phyloP scores from a whole-genome alignment of 2,329 filamentous ascomycete species.

The Alternaria infectoria region DNA sequence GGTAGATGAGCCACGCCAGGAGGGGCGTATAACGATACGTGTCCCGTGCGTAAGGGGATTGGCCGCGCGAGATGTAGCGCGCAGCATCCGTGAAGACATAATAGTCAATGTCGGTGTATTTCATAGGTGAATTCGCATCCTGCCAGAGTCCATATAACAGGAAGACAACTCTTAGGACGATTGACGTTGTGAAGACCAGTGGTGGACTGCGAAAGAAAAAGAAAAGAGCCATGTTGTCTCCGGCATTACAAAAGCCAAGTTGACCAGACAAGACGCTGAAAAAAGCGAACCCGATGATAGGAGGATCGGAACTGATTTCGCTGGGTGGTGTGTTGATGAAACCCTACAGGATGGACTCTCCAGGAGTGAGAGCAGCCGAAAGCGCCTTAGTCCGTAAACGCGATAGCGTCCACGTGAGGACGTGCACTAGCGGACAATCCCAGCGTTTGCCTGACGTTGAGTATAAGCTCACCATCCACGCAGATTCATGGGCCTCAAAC shows the following conservation, averaged over 20 bases:
- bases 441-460: slow-evolving; percentile 32
- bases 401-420: slow-evolving; percentile 28
- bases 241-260: background rate
- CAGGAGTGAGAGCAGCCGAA: slow-evolving; percentile 22
- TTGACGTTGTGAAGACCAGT: slow-evolving; percentile 53
- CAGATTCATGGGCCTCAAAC: slow-evolving; percentile 37
- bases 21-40: slow-evolving; percentile 98
- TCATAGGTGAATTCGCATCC: slow-evolving; percentile 87
- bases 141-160: slow-evolving; percentile 91
- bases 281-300: background rate
- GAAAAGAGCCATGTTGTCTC: slow-evolving; percentile 32
- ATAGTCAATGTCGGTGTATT: slow-evolving; percentile 99
- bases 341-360: background rate
- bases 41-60: slow-evolving; percentile 83
- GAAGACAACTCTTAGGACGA: slow-evolving; percentile 72
- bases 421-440: slow-evolving; percentile 23
- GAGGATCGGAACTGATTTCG: background rate
- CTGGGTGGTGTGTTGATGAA: background rate
- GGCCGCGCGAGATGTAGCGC: slow-evolving; percentile 71
- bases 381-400: slow-evolving; percentile 21
- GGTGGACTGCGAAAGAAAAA: slow-evolving; percentile 42
- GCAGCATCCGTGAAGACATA: slow-evolving; percentile 96
- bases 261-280: background rate
- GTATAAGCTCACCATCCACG: slow-evolving; percentile 8
- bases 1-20: slow-evolving; percentile 87